Base-by-base conservation (phyloP, 176 grass and related monocot genomes). In the Eleusine indica region DNA sequence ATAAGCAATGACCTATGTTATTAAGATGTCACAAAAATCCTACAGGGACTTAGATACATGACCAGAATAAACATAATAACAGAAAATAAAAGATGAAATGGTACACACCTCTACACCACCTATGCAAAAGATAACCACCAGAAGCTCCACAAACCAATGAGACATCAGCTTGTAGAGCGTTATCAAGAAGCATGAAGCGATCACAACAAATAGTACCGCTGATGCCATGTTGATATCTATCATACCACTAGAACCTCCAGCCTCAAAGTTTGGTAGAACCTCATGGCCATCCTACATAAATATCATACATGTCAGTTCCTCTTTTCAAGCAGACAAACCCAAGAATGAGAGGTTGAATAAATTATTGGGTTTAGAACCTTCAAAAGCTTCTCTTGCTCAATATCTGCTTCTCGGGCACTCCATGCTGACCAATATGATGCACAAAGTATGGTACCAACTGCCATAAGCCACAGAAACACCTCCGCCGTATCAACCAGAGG, bases 391-490 rank as follows among this genome's bases (percentile, higher is more conserved):
- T 99, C 96, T 83, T 96, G 79, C 84, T 99, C 96, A 88, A 76
- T 88, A 70, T 83, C 76, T 68, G 91, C 91, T 85, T 99, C 96
- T 83, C 93, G 83, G 75, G 91, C 87, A 78, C 93, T 99, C 88
- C 91, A 99, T 56, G 96, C 93, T 44, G 96, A 96, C 96, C 96
- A 99, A 82, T 99, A 99, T 73, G 96, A 90, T 87, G 93, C 96
- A 77, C 96, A 95, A 68, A 99, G 82, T 82, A 99, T 92, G 32
- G 96, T 99, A 87, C 96, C 96, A 78, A 99, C 89, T 83, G 96
- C 96, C 96, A 99, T 96, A 76, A 99, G 89, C 96, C 96, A 99
- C 6, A 99, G 89, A 90, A 99, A 99, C 13, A 96, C 96, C 85
- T 99, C 96, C 9, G 96, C 96, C 2, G 91, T 94, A 91, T 99